These are phyloP conservation scores for Nitzschia sp. DNA, from an alignment of 108 stramenopile species.

Conservation along the genomic window DNA sequence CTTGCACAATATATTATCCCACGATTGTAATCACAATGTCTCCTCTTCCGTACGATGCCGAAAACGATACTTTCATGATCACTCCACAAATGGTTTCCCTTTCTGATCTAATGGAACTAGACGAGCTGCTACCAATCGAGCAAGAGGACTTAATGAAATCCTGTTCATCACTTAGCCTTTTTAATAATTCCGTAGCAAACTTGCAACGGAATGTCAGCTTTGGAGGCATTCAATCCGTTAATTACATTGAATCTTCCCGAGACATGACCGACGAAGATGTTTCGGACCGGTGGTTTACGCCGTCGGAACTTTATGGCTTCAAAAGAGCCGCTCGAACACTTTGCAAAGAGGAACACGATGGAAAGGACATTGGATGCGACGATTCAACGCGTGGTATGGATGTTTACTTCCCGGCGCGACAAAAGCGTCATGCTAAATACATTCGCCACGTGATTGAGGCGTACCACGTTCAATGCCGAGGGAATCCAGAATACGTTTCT, in stretches of 20 bases:
- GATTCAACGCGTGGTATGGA: constrained; percentile 34
- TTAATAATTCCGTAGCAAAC: not conserved
- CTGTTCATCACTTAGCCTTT: not conserved
- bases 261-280: constrained; percentile 21
- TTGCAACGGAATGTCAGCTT: not conserved
- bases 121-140: constrained; percentile 16
- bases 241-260: constrained; percentile 13
- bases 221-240: constrained; percentile 2
- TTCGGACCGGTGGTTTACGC: constrained; percentile 13
- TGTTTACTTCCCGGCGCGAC: constrained; percentile 22
- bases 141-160: not conserved
- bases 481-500: constrained; percentile 22
- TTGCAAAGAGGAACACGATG: constrained; percentile 8
- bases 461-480: constrained; percentile 1
- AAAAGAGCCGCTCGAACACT: constrained; percentile 18
- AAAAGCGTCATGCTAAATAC: constrained; percentile 21
- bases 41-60: too few relatives aligned
- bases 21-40: too few relatives aligned
- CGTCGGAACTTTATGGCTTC: constrained; percentile 7
- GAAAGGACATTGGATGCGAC: not conserved
- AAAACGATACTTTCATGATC: not conserved
- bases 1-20: too few relatives aligned
- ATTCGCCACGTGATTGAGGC: constrained; percentile 21
- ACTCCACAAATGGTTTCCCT: not conserved
- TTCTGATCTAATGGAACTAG: constrained; percentile 2